These are phyloP conservation scores for Thymus mandschuricus DNA, from an alignment of 257 asterid genomes.

Conservation along the genomic window DNA sequence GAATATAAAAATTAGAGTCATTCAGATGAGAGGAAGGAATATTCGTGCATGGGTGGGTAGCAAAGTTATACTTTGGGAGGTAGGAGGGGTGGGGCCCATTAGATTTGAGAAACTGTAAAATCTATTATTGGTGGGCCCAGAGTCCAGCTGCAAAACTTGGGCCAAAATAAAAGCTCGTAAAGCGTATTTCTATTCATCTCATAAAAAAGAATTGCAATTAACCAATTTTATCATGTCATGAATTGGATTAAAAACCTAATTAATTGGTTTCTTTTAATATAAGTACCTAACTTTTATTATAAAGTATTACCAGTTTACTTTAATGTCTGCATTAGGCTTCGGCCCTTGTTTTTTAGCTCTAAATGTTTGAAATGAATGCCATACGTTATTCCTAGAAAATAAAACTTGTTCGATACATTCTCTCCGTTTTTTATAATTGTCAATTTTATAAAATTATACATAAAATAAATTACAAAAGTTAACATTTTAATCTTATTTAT, in stretches of 20 bases:
- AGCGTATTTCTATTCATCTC: too few relatives aligned
- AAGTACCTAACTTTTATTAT: conserved; percentile 8
- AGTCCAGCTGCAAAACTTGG: too few relatives aligned
- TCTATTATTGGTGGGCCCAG: too few relatives aligned
- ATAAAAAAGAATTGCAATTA: conserved; percentile 4
- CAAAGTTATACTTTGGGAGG: too few relatives aligned
- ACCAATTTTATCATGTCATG: conserved; percentile 12
- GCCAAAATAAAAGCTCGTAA: too few relatives aligned
- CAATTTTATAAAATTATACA: not conserved
- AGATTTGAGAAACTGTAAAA: too few relatives aligned
- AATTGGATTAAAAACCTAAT: conserved; percentile 19
- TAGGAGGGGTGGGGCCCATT: too few relatives aligned
- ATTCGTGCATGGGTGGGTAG: too few relatives aligned
- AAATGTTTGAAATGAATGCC: not conserved
- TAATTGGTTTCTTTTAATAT: conserved; percentile 4
- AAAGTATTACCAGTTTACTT: not conserved
- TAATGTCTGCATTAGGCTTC: conserved; percentile 3
- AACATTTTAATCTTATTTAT: too few relatives aligned
- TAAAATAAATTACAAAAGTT: not conserved
- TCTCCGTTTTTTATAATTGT: not conserved
- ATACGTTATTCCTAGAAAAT: conserved; percentile 19
- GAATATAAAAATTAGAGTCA: too few relatives aligned
- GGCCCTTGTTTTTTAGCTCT: not conserved
- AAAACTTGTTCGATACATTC: not conserved
- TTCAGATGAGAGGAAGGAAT: too few relatives aligned